Conservation (phyloP, 2,329 filamentous ascomycete species). For the Trichoderma pleuroti region DNA sequence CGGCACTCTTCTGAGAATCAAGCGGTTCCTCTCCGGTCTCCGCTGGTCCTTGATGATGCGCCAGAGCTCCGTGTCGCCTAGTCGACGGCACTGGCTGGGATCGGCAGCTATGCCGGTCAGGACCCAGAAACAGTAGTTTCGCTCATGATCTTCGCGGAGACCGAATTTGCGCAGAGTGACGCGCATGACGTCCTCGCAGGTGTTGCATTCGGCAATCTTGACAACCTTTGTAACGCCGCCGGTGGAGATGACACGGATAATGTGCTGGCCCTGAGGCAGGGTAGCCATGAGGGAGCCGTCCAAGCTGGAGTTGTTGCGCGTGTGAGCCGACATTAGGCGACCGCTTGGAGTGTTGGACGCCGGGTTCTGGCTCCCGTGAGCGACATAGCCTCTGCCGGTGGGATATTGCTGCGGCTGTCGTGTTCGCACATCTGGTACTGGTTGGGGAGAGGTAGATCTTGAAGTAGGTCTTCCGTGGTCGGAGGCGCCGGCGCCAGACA, state of each 20-base stretch:
- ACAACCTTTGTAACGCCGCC: constrained; percentile 90
- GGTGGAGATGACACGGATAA: constrained; percentile 91
- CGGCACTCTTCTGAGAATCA: constrained; percentile 91
- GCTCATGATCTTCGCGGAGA: constrained; percentile 83
- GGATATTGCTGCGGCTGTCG: constrained; percentile 45
- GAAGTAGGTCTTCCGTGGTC: constrained; percentile 35
- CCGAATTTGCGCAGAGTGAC: constrained; percentile 85
- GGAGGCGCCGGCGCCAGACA: constrained; percentile 31
- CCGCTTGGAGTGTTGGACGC: constrained; percentile 63
- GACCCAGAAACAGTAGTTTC: constrained; percentile 96
- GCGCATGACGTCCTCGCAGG: constrained; percentile 87
- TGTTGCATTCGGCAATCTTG: constrained; percentile 87
- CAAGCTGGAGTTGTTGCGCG: constrained; percentile 76
- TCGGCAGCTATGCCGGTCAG: constrained; percentile 81
- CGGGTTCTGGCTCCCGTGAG: constrained; percentile 50
- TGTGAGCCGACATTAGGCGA: constrained; percentile 63
- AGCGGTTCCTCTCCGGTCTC: constrained; percentile 79
- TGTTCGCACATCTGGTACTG: constrained; percentile 9
- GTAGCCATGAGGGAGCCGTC: constrained; percentile 84
- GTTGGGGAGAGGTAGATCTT: constrained; percentile 38
- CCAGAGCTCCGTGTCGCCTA: constrained; percentile 85
- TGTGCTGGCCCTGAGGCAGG: constrained; percentile 78
- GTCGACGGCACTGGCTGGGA: constrained; percentile 72
- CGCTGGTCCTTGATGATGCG: constrained; percentile 84
- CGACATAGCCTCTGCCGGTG: constrained; percentile 46